A percentile compares a stretch with the other conserved stretches of the same genome.
Conservation (phyloP, 306 rosid species). For the Corylus heterophylla region DNA sequence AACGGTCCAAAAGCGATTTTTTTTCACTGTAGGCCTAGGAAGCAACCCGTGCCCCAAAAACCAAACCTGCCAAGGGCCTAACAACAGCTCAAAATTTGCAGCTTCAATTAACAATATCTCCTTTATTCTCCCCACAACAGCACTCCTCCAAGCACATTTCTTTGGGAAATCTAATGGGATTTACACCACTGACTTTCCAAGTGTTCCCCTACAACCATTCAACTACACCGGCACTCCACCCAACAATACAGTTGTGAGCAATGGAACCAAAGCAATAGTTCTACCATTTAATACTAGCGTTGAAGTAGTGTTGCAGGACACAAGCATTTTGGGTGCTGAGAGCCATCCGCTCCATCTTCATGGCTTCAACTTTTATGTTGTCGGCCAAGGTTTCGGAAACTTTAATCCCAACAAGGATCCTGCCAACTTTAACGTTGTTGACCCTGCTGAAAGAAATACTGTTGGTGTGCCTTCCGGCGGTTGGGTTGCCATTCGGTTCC, state of each 20-base stretch:
- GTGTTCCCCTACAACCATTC: constrained; percentile 35
- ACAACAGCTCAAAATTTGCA: constrained; percentile 54
- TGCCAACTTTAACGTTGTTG: constrained; percentile 53
- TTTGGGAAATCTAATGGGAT: constrained; percentile 25
- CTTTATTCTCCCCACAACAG: constrained; percentile 50
- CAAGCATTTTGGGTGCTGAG: constrained; percentile 71
- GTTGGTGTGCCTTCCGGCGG: constrained; percentile 70
- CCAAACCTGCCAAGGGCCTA: constrained; percentile 76
- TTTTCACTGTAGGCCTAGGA: constrained; percentile 68
- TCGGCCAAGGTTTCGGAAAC: constrained; percentile 78
- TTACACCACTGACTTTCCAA: constrained; percentile 59
- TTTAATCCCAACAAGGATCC: constrained; percentile 50
- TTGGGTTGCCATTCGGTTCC: constrained; percentile 75
- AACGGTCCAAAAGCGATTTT: constrained; percentile 43
- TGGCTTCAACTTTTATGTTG: constrained; percentile 63
- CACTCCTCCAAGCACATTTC: constrained; percentile 66
- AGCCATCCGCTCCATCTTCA: constrained; percentile 83
- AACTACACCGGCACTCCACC: constrained; percentile 61
- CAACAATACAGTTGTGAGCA: constrained; percentile 41
- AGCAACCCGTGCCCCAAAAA: constrained; percentile 63
- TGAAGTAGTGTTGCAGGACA: constrained; percentile 59
- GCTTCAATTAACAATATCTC: constrained; percentile 65
- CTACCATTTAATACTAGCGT: constrained; percentile 36
- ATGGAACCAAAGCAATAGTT: constrained; percentile 54
- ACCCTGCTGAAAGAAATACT: constrained; percentile 74